Base-by-base conservation (phyloP, 495 filamentous ascomycete species). In the Parathielavia hyrcaniae region DNA sequence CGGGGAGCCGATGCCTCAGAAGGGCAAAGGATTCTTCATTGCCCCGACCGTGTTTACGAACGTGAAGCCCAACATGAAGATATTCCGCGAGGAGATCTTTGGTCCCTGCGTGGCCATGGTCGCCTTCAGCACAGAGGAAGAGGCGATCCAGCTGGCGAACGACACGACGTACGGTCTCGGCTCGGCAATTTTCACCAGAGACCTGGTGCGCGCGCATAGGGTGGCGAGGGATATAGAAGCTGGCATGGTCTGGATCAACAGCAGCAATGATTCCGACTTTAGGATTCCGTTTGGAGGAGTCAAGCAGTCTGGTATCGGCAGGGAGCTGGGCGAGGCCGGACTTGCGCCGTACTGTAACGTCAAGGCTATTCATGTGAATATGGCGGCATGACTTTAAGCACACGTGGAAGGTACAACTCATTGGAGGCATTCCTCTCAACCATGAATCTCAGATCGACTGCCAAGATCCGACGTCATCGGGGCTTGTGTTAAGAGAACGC, bases 241-340 rank as follows among this genome's bases (percentile, higher is more conserved):
- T 3, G 92, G 92, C 46, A 96, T 95, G 91, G 91, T 97, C 39
- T 97, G 92, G 91, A 86, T 97, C 71, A 97, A 97, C 75, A 88
- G 84, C 68, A 87, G 85, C 71, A 86, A 90, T 53, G 86, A 89
- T 66, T 83, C 79, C 22, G 83, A 89, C 64, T 84, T 81, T 67
- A 72, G 89, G 36, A 81, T 95, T 40, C 90, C 89, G 5, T 96
- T 96, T 69, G 92, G 92, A 34, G 92, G 92, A 22, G 89, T 96
- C 59, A 97, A 97, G 81, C 89, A 96, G 79, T 91, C 86, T 63
- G 92, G 92, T 43, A 92, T 97, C 66, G 92, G 92, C 8, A 77
- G 91, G 39, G 90, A 95, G 77, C 73, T 93, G 36, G 90, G 90
- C 48, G 90, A 95, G 77, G 88, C 87, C 20, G 90, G 88, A 9